Conservation (phyloP, 1,284 basidiomycete genomes). For the Leccinum pallidistipes region DNA sequence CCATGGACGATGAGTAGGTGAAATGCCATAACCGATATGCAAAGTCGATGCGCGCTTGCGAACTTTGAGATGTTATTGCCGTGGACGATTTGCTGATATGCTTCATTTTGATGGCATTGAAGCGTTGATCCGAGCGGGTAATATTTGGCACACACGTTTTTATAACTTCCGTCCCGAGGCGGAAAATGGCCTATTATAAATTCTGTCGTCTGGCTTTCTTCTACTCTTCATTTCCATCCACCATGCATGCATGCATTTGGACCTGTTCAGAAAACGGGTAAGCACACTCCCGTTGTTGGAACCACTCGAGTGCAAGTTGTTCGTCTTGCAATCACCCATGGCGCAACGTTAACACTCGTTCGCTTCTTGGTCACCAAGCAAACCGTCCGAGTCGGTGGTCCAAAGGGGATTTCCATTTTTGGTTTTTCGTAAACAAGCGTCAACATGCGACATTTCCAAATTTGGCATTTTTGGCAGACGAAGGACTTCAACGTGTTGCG, state of each 20-base stretch:
- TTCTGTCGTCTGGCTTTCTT: background rate
- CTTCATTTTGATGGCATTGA: background rate
- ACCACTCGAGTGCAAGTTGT: background rate
- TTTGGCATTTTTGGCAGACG: constrained; percentile 12
- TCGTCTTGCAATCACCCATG: background rate
- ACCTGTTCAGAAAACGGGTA: background rate
- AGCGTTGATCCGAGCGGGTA: constrained; percentile 6
- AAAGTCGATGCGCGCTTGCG: background rate
- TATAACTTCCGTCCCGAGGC: constrained; percentile 2
- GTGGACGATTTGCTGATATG: background rate
- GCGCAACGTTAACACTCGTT: background rate
- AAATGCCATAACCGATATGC: background rate
- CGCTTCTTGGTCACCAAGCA: no score
- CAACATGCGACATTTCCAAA: constrained; percentile 18
- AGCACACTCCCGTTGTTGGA: background rate
- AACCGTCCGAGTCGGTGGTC: background rate
- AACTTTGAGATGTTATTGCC: background rate
- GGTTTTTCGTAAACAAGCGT: constrained; percentile 14
- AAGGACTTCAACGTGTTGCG: constrained; percentile 13
- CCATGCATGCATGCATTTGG: background rate
- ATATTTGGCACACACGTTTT: background rate
- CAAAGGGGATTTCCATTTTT: constrained; percentile 16
- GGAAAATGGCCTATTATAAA: background rate
- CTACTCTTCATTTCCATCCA: constrained; percentile 1
- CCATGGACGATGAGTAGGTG: constrained; percentile 9